Conservation (phyloP, 495 filamentous ascomycete species). For the Daldinia concentrica region DNA sequence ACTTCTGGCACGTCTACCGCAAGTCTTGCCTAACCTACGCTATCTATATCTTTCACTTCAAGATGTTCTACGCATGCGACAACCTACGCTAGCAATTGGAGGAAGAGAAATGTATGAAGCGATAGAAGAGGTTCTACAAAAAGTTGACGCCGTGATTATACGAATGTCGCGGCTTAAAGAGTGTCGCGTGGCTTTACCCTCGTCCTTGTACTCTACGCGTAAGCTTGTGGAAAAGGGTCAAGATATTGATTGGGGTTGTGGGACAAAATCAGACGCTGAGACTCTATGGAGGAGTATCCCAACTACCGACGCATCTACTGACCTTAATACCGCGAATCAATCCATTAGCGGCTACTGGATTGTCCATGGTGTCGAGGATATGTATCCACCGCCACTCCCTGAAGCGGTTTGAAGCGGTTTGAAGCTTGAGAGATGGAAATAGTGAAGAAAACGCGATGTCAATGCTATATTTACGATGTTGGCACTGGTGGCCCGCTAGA, state of each 20-base stretch:
- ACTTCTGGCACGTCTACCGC: not conserved
- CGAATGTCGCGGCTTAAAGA: not conserved
- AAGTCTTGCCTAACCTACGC: not conserved
- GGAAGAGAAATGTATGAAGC: not conserved
- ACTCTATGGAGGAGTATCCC: not conserved
- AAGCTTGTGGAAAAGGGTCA: not conserved
- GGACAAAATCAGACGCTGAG: not conserved
- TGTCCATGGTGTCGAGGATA: not conserved
- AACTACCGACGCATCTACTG: not conserved
- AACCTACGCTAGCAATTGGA: not conserved
- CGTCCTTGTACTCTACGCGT: not conserved
- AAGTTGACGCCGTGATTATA: not conserved
- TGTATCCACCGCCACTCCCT: not conserved
- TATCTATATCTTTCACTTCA: not conserved
- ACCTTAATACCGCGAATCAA: not conserved
- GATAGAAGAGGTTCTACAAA: not conserved
- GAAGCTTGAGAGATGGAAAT: not conserved
- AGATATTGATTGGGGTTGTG: not conserved
- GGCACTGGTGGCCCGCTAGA: no score
- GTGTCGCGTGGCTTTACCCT: not conserved
- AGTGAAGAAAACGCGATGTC: not conserved
- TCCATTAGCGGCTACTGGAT: not conserved
- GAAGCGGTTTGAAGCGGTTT: slow-evolving; percentile 2
- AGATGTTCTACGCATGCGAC: not conserved
- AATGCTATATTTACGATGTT: no score